Percentiles rank a stretch among this genome's conserved stretches.
These are phyloP conservation scores for Vitis vinifera DNA, from an alignment of 164 flowering plant species.

Conservation along the genomic window ASM3070453v1 NC_081823.1:4350001-4350500, in stretches of 20 bases:
- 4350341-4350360: conserved; percentile 16
- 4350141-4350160: too few relatives aligned
- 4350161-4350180: too few relatives aligned
- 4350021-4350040: too few relatives aligned
- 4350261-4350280: too few relatives aligned
- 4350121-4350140: too few relatives aligned
- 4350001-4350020: too few relatives aligned
- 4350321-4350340: conserved; percentile 16
- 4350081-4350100: conserved; percentile 23
- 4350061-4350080: conserved; percentile 42
- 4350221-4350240: too few relatives aligned
- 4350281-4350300: too few relatives aligned
- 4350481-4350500: conserved; percentile 14
- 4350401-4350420: conserved; percentile 14
- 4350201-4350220: too few relatives aligned
- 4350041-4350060: too few relatives aligned
- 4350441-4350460: conserved; percentile 33
- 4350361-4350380: not conserved
- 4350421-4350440: conserved; percentile 20
- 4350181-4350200: too few relatives aligned
- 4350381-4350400: conserved; percentile 15
- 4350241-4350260: too few relatives aligned
- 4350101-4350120: conserved; percentile 16
- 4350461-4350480: conserved; percentile 21
- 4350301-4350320: conserved; percentile 32